Conservation (phyloP, 2,329 filamentous ascomycete species). For the Apiospora saccharicola region DNA sequence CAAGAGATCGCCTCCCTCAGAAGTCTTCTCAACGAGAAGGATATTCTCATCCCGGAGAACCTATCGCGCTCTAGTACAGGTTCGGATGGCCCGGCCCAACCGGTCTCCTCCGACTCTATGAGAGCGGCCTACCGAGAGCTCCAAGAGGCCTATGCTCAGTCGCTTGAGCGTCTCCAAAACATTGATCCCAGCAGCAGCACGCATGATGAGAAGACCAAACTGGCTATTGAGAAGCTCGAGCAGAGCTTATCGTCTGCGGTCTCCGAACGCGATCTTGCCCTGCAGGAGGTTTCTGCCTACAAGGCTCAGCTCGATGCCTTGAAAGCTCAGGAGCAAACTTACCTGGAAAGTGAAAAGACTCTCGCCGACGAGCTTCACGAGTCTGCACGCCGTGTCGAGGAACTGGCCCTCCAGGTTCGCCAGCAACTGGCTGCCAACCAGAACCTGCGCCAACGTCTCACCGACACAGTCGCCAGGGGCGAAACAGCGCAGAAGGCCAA, state of each 20-base stretch:
- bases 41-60: constrained; percentile 75
- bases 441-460: constrained; percentile 76
- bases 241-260: constrained; percentile 73
- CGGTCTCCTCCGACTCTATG: constrained; percentile 74
- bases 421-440: constrained; percentile 82
- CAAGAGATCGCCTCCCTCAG: constrained; percentile 89
- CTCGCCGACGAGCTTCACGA: constrained; percentile 75
- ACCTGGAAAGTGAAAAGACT: constrained; percentile 66
- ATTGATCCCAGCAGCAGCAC: constrained; percentile 59
- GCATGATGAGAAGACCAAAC: constrained; percentile 65
- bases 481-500: constrained; percentile 84
- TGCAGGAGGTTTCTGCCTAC: constrained; percentile 69
- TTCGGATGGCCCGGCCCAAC: constrained; percentile 50
- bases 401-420: constrained; percentile 79
- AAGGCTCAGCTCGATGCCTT: constrained; percentile 67
- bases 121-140: constrained; percentile 78
- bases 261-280: constrained; percentile 75
- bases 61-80: constrained; percentile 53
- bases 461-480: constrained; percentile 81
- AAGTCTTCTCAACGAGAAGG: constrained; percentile 79
- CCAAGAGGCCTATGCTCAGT: constrained; percentile 73
- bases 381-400: constrained; percentile 80
- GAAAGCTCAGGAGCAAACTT: constrained; percentile 61
- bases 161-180: constrained; percentile 70
- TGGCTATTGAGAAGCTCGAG: constrained; percentile 71